Evolutionary conservation across 129 eudicot species (phyloP).

Genomic region (Chrysanthemum makinoi): DNA sequence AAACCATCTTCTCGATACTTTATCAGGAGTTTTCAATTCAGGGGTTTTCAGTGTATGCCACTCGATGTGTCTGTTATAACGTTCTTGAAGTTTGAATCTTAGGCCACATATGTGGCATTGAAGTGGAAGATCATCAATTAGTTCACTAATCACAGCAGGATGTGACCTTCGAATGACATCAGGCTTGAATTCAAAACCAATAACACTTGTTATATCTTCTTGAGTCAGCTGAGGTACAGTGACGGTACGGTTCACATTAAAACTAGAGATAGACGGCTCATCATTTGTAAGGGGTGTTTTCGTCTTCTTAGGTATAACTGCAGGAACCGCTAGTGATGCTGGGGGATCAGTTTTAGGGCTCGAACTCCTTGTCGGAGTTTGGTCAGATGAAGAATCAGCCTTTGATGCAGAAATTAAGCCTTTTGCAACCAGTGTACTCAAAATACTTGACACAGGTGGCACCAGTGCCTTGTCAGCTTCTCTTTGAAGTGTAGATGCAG

Average conservation of each 20-base stretch:
- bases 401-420: constrained; percentile 74
- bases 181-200: constrained; percentile 84
- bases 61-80: constrained; percentile 63
- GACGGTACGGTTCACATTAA: constrained; percentile 22
- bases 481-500: constrained; percentile 17
- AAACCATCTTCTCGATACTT: constrained; percentile 72
- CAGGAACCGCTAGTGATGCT: constrained; percentile 27
- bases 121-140: constrained; percentile 63
- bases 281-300: constrained; percentile 16
- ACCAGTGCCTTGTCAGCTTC: constrained; percentile 19
- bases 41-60: constrained; percentile 58
- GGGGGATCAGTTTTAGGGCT: constrained; percentile 32
- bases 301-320: constrained; percentile 17
- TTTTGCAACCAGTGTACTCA: constrained; percentile 73
- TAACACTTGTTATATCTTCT: constrained; percentile 43
- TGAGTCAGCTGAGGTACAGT: constrained; percentile 6
- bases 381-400: constrained; percentile 34
- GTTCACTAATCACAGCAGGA: constrained; percentile 58
- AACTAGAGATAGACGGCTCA: constrained; percentile 29
- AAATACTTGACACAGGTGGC: constrained; percentile 63
- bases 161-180: constrained; percentile 62
- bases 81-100: constrained; percentile 56
- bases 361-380: constrained; percentile 21
- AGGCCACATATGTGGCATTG: constrained; percentile 71
- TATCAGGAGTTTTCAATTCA: constrained; percentile 23